Conservation (phyloP, 2,329 filamentous ascomycete genomes). For the Thelonectria discophora region DNA sequence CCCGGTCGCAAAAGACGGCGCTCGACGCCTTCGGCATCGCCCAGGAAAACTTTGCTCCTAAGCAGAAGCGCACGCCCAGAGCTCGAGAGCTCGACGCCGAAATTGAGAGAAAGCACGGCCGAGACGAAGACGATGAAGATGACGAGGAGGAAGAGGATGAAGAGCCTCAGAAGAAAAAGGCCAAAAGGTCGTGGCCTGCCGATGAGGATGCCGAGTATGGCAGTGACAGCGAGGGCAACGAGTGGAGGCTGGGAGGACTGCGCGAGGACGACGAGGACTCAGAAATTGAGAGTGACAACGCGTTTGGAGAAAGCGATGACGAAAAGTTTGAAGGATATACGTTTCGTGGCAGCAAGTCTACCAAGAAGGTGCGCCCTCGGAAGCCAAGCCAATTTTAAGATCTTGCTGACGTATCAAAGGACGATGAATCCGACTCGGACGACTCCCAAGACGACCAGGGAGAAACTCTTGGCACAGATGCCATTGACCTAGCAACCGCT, state of each 20-base stretch:
- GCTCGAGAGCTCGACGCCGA: slow-evolving; percentile 62
- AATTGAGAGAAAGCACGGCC: slow-evolving; percentile 54
- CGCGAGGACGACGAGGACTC: slow-evolving; percentile 68
- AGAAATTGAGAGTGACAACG: slow-evolving; percentile 76
- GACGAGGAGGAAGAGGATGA: slow-evolving; percentile 65
- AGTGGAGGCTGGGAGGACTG: slow-evolving; percentile 78
- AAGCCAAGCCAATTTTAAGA: not conserved
- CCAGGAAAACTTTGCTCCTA: slow-evolving; percentile 60
- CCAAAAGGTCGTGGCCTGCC: slow-evolving; percentile 52
- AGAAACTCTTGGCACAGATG: slow-evolving; percentile 66
- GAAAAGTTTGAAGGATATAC: slow-evolving; percentile 81
- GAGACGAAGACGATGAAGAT: slow-evolving; percentile 56
- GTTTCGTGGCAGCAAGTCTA: slow-evolving; percentile 59
- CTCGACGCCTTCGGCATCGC: slow-evolving; percentile 68
- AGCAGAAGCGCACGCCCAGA: slow-evolving; percentile 58
- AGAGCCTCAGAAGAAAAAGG: slow-evolving; percentile 52
- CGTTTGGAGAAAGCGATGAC: slow-evolving; percentile 88
- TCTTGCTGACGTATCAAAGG: slow-evolving; percentile 41
- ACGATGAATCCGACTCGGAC: slow-evolving; percentile 65
- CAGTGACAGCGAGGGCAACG: slow-evolving; percentile 85
- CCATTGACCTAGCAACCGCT: slow-evolving; percentile 66
- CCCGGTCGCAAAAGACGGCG: slow-evolving; percentile 59
- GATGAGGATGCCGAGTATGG: slow-evolving; percentile 73
- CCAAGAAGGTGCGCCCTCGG: slow-evolving; percentile 42
- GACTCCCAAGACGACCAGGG: slow-evolving; percentile 63